Base-by-base conservation (phyloP, 176 grass and related monocot genomes). In the Leersia perrieri region DNA sequence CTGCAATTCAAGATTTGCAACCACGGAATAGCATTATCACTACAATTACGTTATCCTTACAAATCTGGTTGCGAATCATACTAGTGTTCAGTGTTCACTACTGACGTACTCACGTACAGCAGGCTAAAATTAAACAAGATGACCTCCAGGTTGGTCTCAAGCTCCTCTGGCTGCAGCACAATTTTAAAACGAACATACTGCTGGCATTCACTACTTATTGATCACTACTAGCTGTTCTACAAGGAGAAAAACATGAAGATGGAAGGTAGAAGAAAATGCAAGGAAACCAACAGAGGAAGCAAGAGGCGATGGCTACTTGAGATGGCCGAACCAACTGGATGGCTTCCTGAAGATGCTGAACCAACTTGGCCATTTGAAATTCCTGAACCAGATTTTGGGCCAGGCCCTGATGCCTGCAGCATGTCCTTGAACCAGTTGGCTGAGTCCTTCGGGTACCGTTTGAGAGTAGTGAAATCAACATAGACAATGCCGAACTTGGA, bases 401-500 rank as follows among this genome's bases (percentile, higher is more conserved):
- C 70, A 15, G 72, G 47, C 15, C 88, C 85, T 51, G 84, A 69
- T 0, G 58, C 74, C 74, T 41, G 35, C 55, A 96, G 90, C 76
- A 93, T 93, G 39, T 89, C 74, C 45, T 66, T 87, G 83, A 97
- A 97, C 90, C 94, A 97, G 70, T 87, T 82, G 38, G 94, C 94
- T 14, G 90, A 97, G 66, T 78, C 75, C 88, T 97, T 97, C 4
- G 94, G 90, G 73, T 93, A 93, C 14, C 88, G 69, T 58, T 91
- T 91, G 8, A 82, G 83, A 12, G 88, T 90, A 2, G 63, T 78
- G 66, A 84, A 97, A 62, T 97, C 94, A 3, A 97, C 90, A 62
- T 97, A 93, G 33, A 97, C 88, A 28, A 96, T 84, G 29, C 93
- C 90, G 3, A 96, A 96, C 31, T 87, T 91, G 38, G 90, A 96